A percentile compares a stretch with the other conserved stretches of the same genome.
phyloP scores from a whole-genome alignment of 768 basidiomycete genomes.

The Solioccasus polychromus region DNA sequence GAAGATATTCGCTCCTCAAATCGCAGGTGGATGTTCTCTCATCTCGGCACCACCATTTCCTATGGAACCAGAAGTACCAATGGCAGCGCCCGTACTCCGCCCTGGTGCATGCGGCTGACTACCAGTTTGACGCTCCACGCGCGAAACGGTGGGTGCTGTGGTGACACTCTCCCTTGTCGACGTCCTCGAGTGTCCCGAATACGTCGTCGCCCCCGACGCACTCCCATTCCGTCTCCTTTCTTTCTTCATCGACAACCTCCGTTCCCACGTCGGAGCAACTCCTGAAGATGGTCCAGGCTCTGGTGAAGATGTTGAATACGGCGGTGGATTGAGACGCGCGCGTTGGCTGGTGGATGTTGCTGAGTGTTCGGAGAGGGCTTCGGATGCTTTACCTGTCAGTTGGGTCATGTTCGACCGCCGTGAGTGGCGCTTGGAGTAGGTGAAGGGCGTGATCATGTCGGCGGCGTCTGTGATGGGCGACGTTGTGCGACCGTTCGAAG shows the following conservation, averaged over 20 bases:
- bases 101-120: no score
- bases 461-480: slow-evolving; percentile 15
- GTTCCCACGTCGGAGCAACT: background rate
- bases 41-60: no score
- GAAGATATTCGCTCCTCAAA: no score
- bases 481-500: background rate
- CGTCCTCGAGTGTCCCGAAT: slow-evolving; percentile 10
- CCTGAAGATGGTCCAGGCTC: background rate
- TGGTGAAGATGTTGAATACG: slow-evolving; percentile 17
- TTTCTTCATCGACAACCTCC: slow-evolving; percentile 1
- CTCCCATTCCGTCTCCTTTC: slow-evolving; percentile 1
- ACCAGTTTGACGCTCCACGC: no score
- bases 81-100: no score
- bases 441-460: slow-evolving; percentile 25
- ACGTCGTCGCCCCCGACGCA: slow-evolving; percentile 5
- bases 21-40: no score
- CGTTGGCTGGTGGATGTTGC: slow-evolving; percentile 8
- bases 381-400: background rate
- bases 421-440: slow-evolving; percentile 4
- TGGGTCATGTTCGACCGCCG: background rate
- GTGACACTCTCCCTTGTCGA: slow-evolving; percentile 2
- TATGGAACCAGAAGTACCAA: no score
- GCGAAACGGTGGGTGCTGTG: background rate
- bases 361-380: slow-evolving; percentile 3
- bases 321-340: slow-evolving; percentile 26